phyloP scores from a whole-genome alignment of 345 rosid genomes.

The Leavenworthia alabamica region DNA sequence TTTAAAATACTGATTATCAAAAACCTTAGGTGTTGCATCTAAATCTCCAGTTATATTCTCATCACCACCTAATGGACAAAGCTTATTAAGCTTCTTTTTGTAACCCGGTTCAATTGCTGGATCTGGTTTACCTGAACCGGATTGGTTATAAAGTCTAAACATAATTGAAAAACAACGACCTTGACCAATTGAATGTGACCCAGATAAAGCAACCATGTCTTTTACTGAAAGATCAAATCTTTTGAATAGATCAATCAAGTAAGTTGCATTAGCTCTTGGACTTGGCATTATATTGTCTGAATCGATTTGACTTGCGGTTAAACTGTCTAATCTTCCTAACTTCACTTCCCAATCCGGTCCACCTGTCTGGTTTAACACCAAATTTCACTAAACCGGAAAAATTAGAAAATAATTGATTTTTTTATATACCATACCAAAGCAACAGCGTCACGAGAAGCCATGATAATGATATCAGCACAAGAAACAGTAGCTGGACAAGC shows the following conservation, averaged over 20 bases:
- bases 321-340: background rate
- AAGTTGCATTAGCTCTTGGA: slow-evolving; percentile 5
- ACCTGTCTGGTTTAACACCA: slow-evolving; percentile 36
- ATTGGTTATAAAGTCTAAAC: slow-evolving; percentile 88
- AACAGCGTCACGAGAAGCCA: slow-evolving; percentile 90
- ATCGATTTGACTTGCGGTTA: background rate
- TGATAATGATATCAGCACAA: slow-evolving; percentile 81
- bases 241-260: slow-evolving; percentile 1
- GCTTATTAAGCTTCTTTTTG: slow-evolving; percentile 46
- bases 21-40: slow-evolving; percentile 58
- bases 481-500: slow-evolving; percentile 76
- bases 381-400: background rate
- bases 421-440: slow-evolving; percentile 45
- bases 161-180: slow-evolving; percentile 82
- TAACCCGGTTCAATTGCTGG: slow-evolving; percentile 51
- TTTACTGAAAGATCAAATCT: slow-evolving; percentile 50
- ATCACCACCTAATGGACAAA: slow-evolving; percentile 70
- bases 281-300: slow-evolving; percentile 4
- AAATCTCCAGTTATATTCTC: slow-evolving; percentile 59
- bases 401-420: background rate
- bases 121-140: slow-evolving; percentile 55
- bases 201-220: slow-evolving; percentile 90
- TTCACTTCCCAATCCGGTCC: slow-evolving; percentile 9
- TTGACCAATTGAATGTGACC: slow-evolving; percentile 88
- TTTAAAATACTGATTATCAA: slow-evolving; percentile 78